Base-by-base conservation (phyloP, 805 yeast species). In the Kuraishia molischiana region DNA sequence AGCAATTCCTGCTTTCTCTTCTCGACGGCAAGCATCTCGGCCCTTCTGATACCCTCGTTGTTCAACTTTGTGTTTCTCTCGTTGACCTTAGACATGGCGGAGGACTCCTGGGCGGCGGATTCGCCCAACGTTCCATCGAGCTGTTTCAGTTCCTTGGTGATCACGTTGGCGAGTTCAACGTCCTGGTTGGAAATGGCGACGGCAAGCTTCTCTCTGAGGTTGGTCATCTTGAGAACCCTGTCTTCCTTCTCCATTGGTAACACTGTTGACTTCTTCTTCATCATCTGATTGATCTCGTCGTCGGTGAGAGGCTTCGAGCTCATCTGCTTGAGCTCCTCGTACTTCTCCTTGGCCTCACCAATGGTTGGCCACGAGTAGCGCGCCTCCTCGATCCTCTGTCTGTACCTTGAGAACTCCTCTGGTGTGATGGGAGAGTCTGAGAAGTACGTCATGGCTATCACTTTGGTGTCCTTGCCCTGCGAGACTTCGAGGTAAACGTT, bases 41-140 rank as follows among this genome's bases (percentile, higher is more conserved):
- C 96, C 49, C 72, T 70, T 52, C 94, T 78, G 47, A 87, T 76
- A 35, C 74, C 74, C 37, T 77, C 77, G 54, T 78, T 79, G 58
- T 90, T 90, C 45, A 81, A 70, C 49, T 76, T 82, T 56, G 95
- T 74, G 59, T 92, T 92, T 51, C 95, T 77, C 49, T 83, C 81
- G 46, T 87, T 86, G 37, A 87, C 84, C 46, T 74, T 76, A 32
- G 82, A 74, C 62, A 86, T 68, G 40, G 74, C 67, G 45, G 59
- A 66, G 59, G 53, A 61, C 50, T 44, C 57, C 56, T 39, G 64
- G 38, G 41, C 45, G 33, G 38, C 67, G 35, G 59, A 17, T 52
- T 50, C 31, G 11, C 11, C 5, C n/a, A 8, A 9, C 5, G 11
- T 59, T 58, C 29, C 58, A 20, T 29, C 63, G 35, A 69, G 59